Evolutionary conservation across 192 early-diverging fungal genomes (phyloP).

Genomic region (Rhizoclosmatium sp.): DNA sequence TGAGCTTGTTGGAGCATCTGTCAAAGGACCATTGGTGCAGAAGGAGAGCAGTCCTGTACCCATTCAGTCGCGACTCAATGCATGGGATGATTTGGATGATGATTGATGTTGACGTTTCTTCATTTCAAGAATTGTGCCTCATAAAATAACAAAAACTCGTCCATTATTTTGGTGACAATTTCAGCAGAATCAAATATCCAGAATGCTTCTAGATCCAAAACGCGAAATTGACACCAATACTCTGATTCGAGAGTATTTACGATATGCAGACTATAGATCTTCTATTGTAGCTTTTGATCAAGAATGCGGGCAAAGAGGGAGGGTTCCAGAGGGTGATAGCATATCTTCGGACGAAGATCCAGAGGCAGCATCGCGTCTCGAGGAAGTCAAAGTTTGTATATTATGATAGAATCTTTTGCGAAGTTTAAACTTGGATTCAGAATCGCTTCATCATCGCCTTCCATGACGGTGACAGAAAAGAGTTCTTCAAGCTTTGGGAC

Average conservation of each 20-base stretch:
- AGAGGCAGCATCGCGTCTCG: background rate
- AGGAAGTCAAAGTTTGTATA: conserved; percentile 15
- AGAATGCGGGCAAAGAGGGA: conserved; percentile 45
- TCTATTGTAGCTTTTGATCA: conserved; percentile 41
- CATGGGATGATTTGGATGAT: too few species aligned
- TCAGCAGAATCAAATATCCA: conserved; percentile 1
- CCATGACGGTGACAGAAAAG: conserved; percentile 50
- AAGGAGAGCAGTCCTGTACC: too few species aligned
- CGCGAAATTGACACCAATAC: conserved; percentile 43
- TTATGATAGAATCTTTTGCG: background rate
- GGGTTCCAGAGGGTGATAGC: conserved; percentile 9
- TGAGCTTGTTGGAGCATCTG: too few species aligned
- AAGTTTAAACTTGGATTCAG: conserved; percentile 30
- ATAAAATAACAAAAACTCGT: too few species aligned
- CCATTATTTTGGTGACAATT: conserved; percentile 14
- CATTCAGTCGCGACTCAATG: too few species aligned
- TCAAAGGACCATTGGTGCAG: too few species aligned
- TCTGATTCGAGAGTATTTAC: conserved; percentile 48
- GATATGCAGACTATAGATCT: conserved; percentile 45
- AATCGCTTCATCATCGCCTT: conserved; percentile 50
- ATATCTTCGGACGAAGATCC: background rate
- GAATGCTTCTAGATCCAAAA: conserved; percentile 39
- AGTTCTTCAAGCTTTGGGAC: conserved; percentile 62
- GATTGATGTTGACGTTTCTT: too few species aligned
- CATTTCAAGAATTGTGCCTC: too few species aligned